Evolutionary conservation across 1,284 basidiomycete species (phyloP), one percentile per base, ranked within the genome.

Genomic region (Boletus semigastroideus): DNA sequence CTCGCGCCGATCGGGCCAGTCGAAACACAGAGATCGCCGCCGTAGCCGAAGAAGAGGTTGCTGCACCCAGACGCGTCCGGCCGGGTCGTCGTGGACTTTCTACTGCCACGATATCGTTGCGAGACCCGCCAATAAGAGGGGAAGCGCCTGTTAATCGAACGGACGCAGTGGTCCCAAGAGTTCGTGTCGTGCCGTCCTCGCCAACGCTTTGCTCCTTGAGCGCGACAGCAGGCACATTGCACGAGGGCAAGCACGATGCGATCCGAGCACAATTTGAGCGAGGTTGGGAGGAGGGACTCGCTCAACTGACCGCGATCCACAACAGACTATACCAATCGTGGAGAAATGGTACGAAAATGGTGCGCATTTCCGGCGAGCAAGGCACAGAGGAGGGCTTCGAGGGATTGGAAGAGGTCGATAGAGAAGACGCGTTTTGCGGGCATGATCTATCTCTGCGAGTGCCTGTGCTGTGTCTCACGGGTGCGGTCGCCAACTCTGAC

Each of bases 241-340:
- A 65, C 25, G 56, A 63, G 14, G 68, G 72, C 12, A 70, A 61
- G 40, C 73, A 76, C 41, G 62, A 59, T 10, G 60, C 57, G 16
- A 66, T 83, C 49, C 70, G 74, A 14, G 62, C 62, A 5, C 76
- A 79, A 56, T 89, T 87, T 59, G 74, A 75, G 61, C 71, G 67
- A 31, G 86, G 85, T 10, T 87, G 85, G 85, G 65, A 65, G 3
- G 76, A 80, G 53, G 84, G 84, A 10, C 61, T 85, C 45, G 62
- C 67, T 20, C 74, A 75, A 44, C 70, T 85, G 22, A 63, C 63
- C 19, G 70, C 72, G 7, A 73, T 72, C 12, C 73, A 77, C 33
- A 59, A 60, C 9, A 70, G 80, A 43, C 53, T 81, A 45, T 68
- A 72, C 48, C 69, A 72, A 49, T 82, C 77, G 27, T 77, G 75